phyloP scores from a whole-genome alignment of 495 filamentous ascomycete genomes.

The Hypoxylon rickii region DNA sequence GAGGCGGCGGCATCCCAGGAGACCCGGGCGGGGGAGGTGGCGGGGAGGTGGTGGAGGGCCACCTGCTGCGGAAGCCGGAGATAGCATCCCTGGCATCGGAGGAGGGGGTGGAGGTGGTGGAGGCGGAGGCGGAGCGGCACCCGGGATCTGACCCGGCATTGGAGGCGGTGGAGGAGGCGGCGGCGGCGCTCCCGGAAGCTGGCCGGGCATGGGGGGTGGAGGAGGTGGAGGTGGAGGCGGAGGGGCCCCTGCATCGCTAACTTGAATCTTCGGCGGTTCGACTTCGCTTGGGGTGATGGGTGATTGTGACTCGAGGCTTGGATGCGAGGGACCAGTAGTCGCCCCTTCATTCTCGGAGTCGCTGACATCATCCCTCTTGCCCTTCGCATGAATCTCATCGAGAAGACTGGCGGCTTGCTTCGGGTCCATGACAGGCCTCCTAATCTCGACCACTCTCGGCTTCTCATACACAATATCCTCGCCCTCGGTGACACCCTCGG shows the following conservation, averaged over 20 bases:
- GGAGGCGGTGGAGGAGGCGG: constrained; percentile 58
- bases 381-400: constrained; percentile 78
- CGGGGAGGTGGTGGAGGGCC: constrained; percentile 62
- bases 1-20: constrained; percentile 54
- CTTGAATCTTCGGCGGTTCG: constrained; percentile 52
- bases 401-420: constrained; percentile 75
- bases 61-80: constrained; percentile 24
- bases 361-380: constrained; percentile 71
- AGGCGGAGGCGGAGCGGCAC: constrained; percentile 56
- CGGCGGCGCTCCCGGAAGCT: constrained; percentile 50
- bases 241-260: constrained; percentile 49
- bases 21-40: constrained; percentile 51
- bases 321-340: constrained; percentile 77
- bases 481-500: constrained; percentile 45
- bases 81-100: constrained; percentile 49
- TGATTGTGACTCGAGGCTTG: constrained; percentile 70
- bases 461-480: constrained; percentile 65
- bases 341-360: constrained; percentile 74
- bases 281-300: constrained; percentile 73
- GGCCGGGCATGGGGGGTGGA: constrained; percentile 55
- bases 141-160: constrained; percentile 51
- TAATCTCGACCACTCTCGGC: constrained; percentile 68
- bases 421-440: constrained; percentile 73
- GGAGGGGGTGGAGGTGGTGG: constrained; percentile 59
- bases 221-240: constrained; percentile 58